Evolutionary conservation across 257 asterid species (phyloP), one percentile per base, ranked within the genome.

Genomic region (Schizonepeta tenuifolia): DNA sequence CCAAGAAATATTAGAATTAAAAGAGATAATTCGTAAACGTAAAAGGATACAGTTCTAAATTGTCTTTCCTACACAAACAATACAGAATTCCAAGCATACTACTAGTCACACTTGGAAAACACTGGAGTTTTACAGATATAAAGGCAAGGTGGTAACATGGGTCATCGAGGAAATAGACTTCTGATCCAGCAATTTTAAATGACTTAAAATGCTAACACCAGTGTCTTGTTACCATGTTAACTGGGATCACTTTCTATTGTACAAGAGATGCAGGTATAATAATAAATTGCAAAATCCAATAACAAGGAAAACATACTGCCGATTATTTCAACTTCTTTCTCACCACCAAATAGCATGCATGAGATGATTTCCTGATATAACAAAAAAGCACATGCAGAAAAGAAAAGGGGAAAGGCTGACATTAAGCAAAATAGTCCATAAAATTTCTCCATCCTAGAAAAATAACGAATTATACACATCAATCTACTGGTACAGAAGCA

Each of bases 401-500:
- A 21, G 26, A 17, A 65, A 71, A 46, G 46, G 21, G 33, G 47
- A 53, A 55, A 55, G 54, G 22, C 26, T 12, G 60, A 11, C 17
- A 46, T 35, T 38, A 38, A 35, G 71, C 33, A 60, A 57, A 58
- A 0, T 20, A 21, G 17, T 6, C 28, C 43, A 12, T 3, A 35
- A 54, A 31, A 5, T 67, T 43, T 43, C 38, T 33, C 51, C 41
- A 61, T 63, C 61, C 51, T 60, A 46, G 70, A 67, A 60, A 67
- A 44, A 26, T 63, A 44, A 35, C 63, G 68, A 24, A 7, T 36
- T 36, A 40, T 31, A n/a, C 44, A 43, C 46, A 49, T 49, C 22
- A 17, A 50, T 50, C 56, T 8, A 5, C 56, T 5, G 20, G 21
- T 49, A 8, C 55, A 13, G 22, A 46, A 57, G 41, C 7, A 56